Base-by-base conservation (phyloP, 306 rosid species). In the Cicer yamashitae region DNA sequence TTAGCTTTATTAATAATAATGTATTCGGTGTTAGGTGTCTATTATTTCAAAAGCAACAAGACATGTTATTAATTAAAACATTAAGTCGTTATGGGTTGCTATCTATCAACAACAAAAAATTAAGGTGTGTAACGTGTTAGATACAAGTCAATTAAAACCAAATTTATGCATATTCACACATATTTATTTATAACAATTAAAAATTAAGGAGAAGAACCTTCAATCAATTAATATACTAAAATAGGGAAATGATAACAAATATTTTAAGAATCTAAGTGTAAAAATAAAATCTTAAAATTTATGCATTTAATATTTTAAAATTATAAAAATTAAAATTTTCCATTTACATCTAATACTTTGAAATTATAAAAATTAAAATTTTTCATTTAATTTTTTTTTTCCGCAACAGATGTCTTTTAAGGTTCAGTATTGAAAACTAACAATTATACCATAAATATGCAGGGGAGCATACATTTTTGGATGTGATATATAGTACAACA, bases 401-500 rank as follows among this genome's bases (percentile, higher is more conserved):
- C 13, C 50, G 10, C 3, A 30, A 30, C 34, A 3, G 3, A 3
- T 30, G 34, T 3, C 5, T 30, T 30, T 30, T 30, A 30, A 30
- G 0, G 0, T 30, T 3, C 34, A 30, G 34, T 25, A 5, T 6
- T 7, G 6, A 54, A 59, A 59, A 5, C 71, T 65, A 43, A 65
- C 17, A 17, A 7, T 56, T 38, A 9, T 7, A 53, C 6, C 7
- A 60, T 10, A 15, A 15, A 7, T 66, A 17, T 66, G 53, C 83
- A 93, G 96, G 96, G 1, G 97, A 93, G 53, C 96, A 94, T 77
- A 56, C 67, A 7, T 94, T 91, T 78, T 6, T 94, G 50, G 98
- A 94, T 52, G 94, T 94, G 25, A 78, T 87, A 51, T 86, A 84
- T 0, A 84, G 37, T 13, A 60, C 84, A 30, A 30, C 34, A 30